Conservation (phyloP, 768 basidiomycete genomes). For the Dacryopinax spathularia region DNA sequence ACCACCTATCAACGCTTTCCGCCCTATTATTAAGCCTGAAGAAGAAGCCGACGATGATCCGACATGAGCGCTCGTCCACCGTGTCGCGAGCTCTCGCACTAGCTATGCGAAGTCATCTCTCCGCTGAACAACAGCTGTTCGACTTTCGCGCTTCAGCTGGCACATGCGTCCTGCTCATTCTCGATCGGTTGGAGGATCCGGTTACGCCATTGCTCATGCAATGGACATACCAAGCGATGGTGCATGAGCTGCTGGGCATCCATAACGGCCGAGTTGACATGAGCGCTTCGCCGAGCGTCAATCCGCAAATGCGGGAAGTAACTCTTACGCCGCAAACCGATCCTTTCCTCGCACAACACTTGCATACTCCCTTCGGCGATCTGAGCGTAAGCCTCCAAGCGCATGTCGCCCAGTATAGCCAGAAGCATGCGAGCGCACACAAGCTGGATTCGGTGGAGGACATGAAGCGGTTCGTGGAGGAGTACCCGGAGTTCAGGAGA, state of each 20-base stretch:
- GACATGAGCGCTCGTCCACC: slow-evolving; percentile 54
- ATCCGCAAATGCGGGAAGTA: slow-evolving; percentile 50
- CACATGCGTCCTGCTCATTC: slow-evolving; percentile 74
- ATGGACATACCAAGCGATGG: slow-evolving; percentile 99
- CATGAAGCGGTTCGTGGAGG: slow-evolving; percentile 96
- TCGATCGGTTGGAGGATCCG: slow-evolving; percentile 93
- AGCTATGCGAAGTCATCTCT: not conserved
- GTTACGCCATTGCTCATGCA: slow-evolving; percentile 91
- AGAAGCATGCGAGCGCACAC: slow-evolving; percentile 51
- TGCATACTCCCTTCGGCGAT: slow-evolving; percentile 90
- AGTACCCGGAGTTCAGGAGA: slow-evolving; percentile 94
- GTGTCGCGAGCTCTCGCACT: slow-evolving; percentile 7
- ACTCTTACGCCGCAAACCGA: slow-evolving; percentile 84
- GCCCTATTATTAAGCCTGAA: slow-evolving; percentile 85
- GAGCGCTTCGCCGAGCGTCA: slow-evolving; percentile 19
- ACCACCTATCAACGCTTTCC: slow-evolving; percentile 64
- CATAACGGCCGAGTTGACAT: slow-evolving; percentile 86
- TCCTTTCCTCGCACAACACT: slow-evolving; percentile 82
- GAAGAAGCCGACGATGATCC: slow-evolving; percentile 77
- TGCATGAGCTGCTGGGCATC: slow-evolving; percentile 87
- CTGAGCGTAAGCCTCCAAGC: slow-evolving; percentile 79
- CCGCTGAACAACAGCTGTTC: slow-evolving; percentile 53
- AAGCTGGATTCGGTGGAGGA: slow-evolving; percentile 87
- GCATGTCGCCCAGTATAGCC: slow-evolving; percentile 91
- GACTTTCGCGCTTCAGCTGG: slow-evolving; percentile 84